These are phyloP conservation scores for Cyclanthera cordifolia DNA, from an alignment of 306 rosid species.

Conservation along the genomic window DNA sequence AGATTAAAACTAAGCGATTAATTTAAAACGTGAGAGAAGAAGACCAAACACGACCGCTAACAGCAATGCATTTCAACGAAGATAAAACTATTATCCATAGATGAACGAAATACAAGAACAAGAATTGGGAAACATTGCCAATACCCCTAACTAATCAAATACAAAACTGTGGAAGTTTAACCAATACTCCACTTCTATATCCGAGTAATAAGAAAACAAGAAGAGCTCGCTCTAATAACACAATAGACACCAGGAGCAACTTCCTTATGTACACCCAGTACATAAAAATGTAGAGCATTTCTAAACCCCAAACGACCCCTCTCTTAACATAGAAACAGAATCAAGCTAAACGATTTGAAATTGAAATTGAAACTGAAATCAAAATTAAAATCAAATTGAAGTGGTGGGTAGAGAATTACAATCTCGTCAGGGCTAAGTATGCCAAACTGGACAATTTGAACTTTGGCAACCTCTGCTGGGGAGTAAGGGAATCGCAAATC, in stretches of 20 bases:
- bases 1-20: not conserved
- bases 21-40: not conserved
- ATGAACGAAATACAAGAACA: too few species aligned
- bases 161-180: not conserved
- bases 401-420: constrained; percentile 30
- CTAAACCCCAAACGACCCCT: not conserved
- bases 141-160: not conserved
- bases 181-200: too few species aligned
- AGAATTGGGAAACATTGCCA: too few species aligned
- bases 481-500: constrained; percentile 89
- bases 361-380: too few species aligned
- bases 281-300: not conserved
- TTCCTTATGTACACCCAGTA: too few species aligned
- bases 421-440: constrained; percentile 91
- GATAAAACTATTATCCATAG: too few species aligned
- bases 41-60: too few species aligned
- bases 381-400: not conserved
- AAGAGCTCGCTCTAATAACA: too few species aligned
- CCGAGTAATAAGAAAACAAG: too few species aligned
- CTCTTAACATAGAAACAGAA: constrained; percentile 8
- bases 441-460: constrained; percentile 82
- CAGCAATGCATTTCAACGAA: too few species aligned
- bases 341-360: not conserved
- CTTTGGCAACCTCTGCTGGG: constrained; percentile 96
- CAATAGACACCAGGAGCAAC: too few species aligned